Base-by-base conservation (phyloP, 2,329 filamentous ascomycete genomes). In the Geosmithia putterillii region DNA sequence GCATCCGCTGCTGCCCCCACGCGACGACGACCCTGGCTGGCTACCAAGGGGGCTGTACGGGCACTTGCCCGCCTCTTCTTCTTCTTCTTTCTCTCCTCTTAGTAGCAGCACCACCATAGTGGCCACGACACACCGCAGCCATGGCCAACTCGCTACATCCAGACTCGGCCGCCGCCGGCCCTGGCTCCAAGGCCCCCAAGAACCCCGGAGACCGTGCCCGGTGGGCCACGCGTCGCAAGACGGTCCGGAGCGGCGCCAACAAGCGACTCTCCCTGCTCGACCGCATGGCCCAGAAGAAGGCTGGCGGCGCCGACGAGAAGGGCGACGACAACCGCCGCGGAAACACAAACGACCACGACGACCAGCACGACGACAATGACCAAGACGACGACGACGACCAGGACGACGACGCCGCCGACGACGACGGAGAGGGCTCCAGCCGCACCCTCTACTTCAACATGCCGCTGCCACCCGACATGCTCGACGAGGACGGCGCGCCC, bases 161-260 rank as follows among this genome's bases (percentile, higher is more conserved):
- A 44, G 58, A 59, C 40, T 51, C 47, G 43, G 51, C 38, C 37
- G 28, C 37, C 23, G 36, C 23, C 23, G 42, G 23, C 21, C 12
- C 21, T 14, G 42, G 42, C 35, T 19, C 14, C n/a, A 39, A 18
- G 22, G 12, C 23, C n/a, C 12, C 32, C 10, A 40, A 18, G 8
- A 20, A 14, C 47, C 17, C 44, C 37, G 83, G 81, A 19, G 87
- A 90, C 59, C 76, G 89, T 57, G 81, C 92, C 62, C 76, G 92
- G 79, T 96, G 92, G 92, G 90, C 92, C 17, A 96, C 92, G n/a
- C 86, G 89, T 56, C 86, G 87, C 60, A 77, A 85, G 61, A 80
- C 81, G 14, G 79, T 85, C 54, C 76, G 80, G 57, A 85, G 81
- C 58, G 86, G 83, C 50, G 71, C 74, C 52, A 73, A 76, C 59